A percentile compares a stretch with the other conserved stretches of the same genome.
Evolutionary conservation across 73 alveolate genomes (phyloP).

Genomic region (Paramecium sexaurelia): DNA sequence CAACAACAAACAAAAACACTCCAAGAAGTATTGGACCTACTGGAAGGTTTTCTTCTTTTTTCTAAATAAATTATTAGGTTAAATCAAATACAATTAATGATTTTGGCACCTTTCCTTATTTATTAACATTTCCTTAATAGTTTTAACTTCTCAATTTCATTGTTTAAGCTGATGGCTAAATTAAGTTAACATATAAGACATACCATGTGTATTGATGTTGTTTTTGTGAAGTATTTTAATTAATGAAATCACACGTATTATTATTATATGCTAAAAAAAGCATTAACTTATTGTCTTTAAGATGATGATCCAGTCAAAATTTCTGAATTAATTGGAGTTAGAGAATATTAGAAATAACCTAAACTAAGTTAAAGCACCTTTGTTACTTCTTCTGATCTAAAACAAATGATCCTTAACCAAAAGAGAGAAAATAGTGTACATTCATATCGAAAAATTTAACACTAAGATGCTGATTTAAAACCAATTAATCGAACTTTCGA

Average conservation of each 20-base stretch:
- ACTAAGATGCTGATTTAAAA: neutral
- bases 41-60: conserved; percentile 81
- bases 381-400: neutral
- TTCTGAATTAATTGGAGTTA: conserved; percentile 1
- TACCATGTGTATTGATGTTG: neutral
- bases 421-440: neutral
- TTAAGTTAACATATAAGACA: neutral
- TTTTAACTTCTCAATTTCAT: conserved; percentile 83
- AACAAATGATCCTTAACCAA: neutral
- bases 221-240: conserved; percentile 35
- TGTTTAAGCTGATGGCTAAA: conserved; percentile 32
- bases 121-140: conserved; percentile 79
- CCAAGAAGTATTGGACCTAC: conserved; percentile 88
- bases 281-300: conserved; percentile 34
- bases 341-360: conserved; percentile 6
- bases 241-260: conserved; percentile 52
- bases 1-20: conserved; percentile 82
- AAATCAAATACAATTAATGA: conserved; percentile 76
- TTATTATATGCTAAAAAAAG: conserved; percentile 25
- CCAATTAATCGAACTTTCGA: conserved; percentile 9
- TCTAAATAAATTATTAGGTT: conserved; percentile 34
- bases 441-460: neutral
- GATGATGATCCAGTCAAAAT: conserved; percentile 20
- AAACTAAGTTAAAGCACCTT: neutral
- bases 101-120: conserved; percentile 87